Percentiles rank a stretch among this genome's conserved stretches.
Evolutionary conservation across 139 green algal species (phyloP).

Genomic region (Deuterostichococcus epilithicus): DNA sequence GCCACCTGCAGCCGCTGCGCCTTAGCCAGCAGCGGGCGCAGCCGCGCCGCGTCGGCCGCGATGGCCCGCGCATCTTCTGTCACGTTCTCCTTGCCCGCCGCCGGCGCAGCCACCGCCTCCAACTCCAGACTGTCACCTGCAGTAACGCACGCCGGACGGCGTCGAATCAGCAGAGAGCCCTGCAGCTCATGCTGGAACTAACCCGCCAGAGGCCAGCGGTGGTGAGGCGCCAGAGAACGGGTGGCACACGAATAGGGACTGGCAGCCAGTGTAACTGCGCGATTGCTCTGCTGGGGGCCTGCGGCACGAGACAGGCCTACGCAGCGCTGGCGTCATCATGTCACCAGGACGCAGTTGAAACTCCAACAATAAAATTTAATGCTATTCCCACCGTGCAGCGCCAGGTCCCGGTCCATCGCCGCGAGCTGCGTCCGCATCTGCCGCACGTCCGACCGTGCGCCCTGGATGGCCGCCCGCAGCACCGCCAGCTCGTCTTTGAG

Average conservation of each 20-base stretch:
- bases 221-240: too few species aligned
- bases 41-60: slow-evolving; percentile 10
- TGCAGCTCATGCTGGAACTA: too few species aligned
- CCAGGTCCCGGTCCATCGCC: neutral
- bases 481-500: neutral
- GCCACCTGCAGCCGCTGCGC: slow-evolving; percentile 3
- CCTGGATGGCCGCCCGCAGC: neutral
- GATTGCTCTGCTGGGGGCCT: too few species aligned
- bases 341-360: too few species aligned
- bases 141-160: too few species aligned
- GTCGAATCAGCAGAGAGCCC: too few species aligned
- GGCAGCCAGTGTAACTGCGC: too few species aligned
- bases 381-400: neutral
- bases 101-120: slow-evolving; percentile 10
- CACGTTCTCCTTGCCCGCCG: slow-evolving; percentile 42
- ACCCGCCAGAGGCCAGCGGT: too few species aligned
- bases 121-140: slow-evolving; percentile 12
- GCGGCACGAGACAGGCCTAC: too few species aligned
- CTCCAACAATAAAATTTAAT: too few species aligned
- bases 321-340: too few species aligned
- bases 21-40: slow-evolving; percentile 11
- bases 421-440: neutral
- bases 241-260: too few species aligned
- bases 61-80: slow-evolving; percentile 32
- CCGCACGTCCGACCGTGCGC: neutral